Conservation (phyloP, 352 stramenopile genomes). For the Globisporangium spinosum region DNA sequence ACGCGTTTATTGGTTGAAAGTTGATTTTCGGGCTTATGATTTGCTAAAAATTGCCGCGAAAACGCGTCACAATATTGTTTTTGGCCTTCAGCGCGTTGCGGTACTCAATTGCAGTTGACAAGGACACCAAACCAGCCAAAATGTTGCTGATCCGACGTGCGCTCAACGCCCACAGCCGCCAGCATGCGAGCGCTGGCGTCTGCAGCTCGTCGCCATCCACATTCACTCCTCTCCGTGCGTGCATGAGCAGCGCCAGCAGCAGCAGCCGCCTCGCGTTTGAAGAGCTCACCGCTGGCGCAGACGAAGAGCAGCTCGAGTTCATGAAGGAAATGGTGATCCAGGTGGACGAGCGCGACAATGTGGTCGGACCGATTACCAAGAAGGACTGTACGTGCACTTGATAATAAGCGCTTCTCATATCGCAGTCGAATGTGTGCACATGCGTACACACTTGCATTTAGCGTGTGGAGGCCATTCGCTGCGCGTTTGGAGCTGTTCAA, state of each 20-base stretch:
- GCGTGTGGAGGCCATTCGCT: background rate
- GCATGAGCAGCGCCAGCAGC: slow-evolving; percentile 18
- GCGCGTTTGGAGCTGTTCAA: background rate
- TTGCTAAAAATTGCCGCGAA: slow-evolving; percentile 3
- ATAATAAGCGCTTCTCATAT: background rate
- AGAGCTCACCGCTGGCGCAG: slow-evolving; percentile 57
- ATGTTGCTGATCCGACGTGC: slow-evolving; percentile 16
- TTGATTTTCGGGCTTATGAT: background rate
- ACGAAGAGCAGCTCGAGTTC: slow-evolving; percentile 80
- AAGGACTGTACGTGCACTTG: slow-evolving; percentile 53
- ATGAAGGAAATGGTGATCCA: slow-evolving; percentile 91
- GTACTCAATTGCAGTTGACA: background rate
- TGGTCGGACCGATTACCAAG: slow-evolving; percentile 85
- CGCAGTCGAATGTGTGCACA: background rate
- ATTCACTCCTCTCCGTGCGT: background rate
- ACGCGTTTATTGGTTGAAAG: background rate
- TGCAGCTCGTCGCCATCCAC: background rate
- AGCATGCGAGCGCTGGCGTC: slow-evolving; percentile 12
- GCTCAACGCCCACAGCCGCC: background rate
- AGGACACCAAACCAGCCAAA: background rate
- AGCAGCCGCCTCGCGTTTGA: slow-evolving; percentile 46
- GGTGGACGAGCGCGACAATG: slow-evolving; percentile 78
- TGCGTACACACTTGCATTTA: background rate
- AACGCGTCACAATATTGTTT: background rate
- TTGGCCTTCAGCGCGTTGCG: background rate